Evolutionary conservation across 2,329 filamentous ascomycete species (phyloP).

Genomic region (Claviceps pazoutovae): DNA sequence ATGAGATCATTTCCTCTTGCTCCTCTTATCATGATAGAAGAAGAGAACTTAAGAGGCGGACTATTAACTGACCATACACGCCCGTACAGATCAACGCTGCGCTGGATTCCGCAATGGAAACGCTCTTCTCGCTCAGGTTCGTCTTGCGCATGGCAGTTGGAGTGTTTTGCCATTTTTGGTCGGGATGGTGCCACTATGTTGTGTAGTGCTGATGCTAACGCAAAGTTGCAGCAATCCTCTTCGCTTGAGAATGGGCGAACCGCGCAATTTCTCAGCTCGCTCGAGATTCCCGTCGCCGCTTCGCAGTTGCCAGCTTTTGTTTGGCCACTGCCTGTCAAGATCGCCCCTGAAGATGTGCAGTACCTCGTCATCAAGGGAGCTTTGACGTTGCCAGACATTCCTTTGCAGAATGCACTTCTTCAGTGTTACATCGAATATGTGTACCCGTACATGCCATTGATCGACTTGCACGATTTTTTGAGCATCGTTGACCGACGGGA

Average conservation of each 20-base stretch:
- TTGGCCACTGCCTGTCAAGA: conserved; percentile 61
- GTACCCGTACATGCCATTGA: conserved; percentile 83
- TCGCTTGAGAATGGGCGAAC: conserved; percentile 24
- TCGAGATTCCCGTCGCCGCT: conserved; percentile 31
- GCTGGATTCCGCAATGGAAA: conserved; percentile 21
- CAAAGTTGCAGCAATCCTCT: conserved; percentile 1
- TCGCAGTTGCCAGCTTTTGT: conserved; percentile 53
- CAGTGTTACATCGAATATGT: conserved; percentile 79
- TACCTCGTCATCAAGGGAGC: conserved; percentile 79
- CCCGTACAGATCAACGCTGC: conserved; percentile 21
- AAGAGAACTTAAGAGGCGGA: neutral
- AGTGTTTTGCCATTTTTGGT: no score
- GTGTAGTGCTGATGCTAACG: neutral
- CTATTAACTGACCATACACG: neutral
- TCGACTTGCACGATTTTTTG: conserved; percentile 53
- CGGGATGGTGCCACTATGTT: no score
- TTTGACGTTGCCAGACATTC: conserved; percentile 55
- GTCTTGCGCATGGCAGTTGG: neutral
- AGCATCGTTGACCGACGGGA: conserved; percentile 49
- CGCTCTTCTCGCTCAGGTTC: conserved; percentile 12
- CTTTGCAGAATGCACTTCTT: conserved; percentile 67
- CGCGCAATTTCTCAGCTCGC: conserved; percentile 30
- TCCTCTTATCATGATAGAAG: no score
- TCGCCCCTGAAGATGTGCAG: conserved; percentile 67
- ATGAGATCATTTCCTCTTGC: no score